Conservation (phyloP, 306 rosid species). For the Aeschynomene evenia region DNA sequence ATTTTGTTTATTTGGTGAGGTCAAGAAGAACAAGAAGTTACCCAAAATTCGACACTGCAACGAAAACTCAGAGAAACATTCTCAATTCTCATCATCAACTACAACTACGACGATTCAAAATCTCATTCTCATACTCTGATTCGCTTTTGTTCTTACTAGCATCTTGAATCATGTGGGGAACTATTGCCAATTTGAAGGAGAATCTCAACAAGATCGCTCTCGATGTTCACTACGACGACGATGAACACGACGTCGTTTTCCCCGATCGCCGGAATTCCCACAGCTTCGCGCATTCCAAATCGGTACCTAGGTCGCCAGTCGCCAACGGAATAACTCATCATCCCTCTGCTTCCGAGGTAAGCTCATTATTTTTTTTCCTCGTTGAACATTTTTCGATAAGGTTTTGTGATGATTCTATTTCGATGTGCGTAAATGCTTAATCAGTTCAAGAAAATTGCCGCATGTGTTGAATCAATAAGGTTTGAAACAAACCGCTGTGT, state of each 20-base stretch:
- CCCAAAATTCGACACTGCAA: not conserved
- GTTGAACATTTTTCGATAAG: not conserved
- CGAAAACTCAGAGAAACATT: constrained; percentile 23
- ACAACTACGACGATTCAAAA: not conserved
- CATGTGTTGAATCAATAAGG: not conserved
- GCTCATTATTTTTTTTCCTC: not conserved
- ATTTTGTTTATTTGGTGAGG: not conserved
- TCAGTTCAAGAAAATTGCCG: not conserved
- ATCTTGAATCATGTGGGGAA: constrained; percentile 72
- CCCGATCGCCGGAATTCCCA: constrained; percentile 73
- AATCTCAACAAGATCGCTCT: constrained; percentile 82
- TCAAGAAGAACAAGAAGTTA: no score
- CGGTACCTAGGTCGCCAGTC: constrained; percentile 48
- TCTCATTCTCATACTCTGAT: not conserved
- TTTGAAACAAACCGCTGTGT: not conserved
- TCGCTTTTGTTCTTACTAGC: no score
- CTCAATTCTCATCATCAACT: not conserved
- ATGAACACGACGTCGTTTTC: constrained; percentile 46
- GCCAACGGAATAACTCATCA: constrained; percentile 52
- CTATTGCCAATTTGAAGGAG: constrained; percentile 85
- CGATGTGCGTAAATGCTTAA: not conserved
- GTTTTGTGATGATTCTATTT: not conserved
- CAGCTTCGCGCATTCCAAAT: constrained; percentile 51
- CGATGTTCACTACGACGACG: constrained; percentile 67
- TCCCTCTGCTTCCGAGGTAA: constrained; percentile 50